phyloP scores from a whole-genome alignment of 2,329 filamentous ascomycete genomes.

The Curvularia eragrostidis region DNA sequence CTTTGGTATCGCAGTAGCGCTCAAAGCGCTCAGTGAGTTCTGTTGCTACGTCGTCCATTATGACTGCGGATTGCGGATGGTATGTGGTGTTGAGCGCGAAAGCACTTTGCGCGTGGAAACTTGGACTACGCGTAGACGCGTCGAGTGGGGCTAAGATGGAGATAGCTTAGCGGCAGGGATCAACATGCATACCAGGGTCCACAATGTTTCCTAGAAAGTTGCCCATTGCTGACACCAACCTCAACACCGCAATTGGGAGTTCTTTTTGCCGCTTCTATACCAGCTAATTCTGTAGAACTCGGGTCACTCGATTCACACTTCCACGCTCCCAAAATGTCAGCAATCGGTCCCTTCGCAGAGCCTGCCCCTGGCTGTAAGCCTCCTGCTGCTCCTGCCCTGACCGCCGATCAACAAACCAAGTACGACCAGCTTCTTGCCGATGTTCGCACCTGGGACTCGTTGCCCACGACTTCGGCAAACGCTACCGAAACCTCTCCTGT shows the following conservation, averaged over 20 bases:
- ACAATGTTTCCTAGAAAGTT: conserved; percentile 24
- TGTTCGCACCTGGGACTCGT: conserved; percentile 73
- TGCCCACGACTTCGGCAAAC: conserved; percentile 69
- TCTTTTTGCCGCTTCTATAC: not conserved
- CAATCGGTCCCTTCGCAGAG: conserved; percentile 43
- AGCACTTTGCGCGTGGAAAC: conserved; percentile 21
- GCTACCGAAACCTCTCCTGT: conserved; percentile 67
- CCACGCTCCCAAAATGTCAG: conserved; percentile 26
- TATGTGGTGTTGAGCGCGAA: conserved; percentile 10
- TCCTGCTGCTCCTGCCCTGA: conserved; percentile 65
- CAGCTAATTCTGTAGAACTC: not conserved
- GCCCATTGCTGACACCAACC: conserved; percentile 3
- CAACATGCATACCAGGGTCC: conserved; percentile 25
- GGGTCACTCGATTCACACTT: not conserved
- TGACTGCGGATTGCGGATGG: conserved; percentile 15
- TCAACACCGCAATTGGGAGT: conserved; percentile 5
- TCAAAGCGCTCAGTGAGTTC: conserved; percentile 68
- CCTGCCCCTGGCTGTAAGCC: conserved; percentile 63
- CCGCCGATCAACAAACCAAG: conserved; percentile 78
- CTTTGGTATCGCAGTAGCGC: conserved; percentile 62
- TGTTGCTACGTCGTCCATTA: conserved; percentile 58
- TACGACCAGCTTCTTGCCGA: conserved; percentile 77
- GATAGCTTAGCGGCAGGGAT: conserved; percentile 25
- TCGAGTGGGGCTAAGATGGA: conserved; percentile 25
- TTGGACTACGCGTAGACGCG: conserved; percentile 41